Conservation (phyloP, 352 stramenopile species). For the Albugo candida region DNA sequence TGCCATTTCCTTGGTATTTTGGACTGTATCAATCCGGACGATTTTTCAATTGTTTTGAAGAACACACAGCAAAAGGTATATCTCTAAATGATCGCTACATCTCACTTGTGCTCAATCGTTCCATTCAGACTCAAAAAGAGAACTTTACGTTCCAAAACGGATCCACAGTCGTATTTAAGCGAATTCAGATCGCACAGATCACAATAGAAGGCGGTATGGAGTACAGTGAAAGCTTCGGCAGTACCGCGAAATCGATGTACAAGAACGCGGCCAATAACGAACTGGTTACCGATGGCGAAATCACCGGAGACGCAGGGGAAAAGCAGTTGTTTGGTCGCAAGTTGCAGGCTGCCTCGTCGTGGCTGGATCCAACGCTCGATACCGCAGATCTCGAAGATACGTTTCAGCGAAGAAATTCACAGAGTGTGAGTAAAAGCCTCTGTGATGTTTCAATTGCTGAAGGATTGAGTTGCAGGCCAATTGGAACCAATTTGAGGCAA, state of each 20-base stretch:
- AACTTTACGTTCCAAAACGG: slow-evolving; percentile 39
- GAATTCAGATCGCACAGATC: slow-evolving; percentile 39
- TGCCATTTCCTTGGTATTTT: slow-evolving; percentile 52
- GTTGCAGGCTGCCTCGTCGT: slow-evolving; percentile 46
- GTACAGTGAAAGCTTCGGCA: slow-evolving; percentile 30
- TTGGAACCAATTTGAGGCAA: slow-evolving; percentile 96
- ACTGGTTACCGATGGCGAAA: slow-evolving; percentile 82
- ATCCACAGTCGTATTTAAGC: slow-evolving; percentile 58
- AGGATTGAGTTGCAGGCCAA: slow-evolving; percentile 12
- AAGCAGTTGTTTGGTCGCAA: slow-evolving; percentile 53
- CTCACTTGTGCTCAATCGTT: neutral
- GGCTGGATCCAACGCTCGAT: slow-evolving; percentile 64
- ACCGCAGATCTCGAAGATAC: slow-evolving; percentile 47
- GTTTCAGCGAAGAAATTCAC: slow-evolving; percentile 8
- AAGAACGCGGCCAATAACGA: slow-evolving; percentile 8
- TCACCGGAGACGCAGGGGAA: slow-evolving; percentile 15
- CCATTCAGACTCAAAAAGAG: slow-evolving; percentile 1
- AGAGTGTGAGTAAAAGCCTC: too few species aligned
- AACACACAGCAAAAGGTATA: slow-evolving; percentile 28
- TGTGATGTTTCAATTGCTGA: too few species aligned
- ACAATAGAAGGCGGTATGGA: slow-evolving; percentile 32
- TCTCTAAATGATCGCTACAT: neutral
- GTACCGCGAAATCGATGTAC: neutral
- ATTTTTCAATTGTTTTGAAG: slow-evolving; percentile 70
- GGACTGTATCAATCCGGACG: slow-evolving; percentile 68